Percentiles rank a stretch among this genome's conserved stretches.
Evolutionary conservation across 1,284 basidiomycete species (phyloP).

Genomic region (Microbotryum lychnidis-dioicae): DNA sequence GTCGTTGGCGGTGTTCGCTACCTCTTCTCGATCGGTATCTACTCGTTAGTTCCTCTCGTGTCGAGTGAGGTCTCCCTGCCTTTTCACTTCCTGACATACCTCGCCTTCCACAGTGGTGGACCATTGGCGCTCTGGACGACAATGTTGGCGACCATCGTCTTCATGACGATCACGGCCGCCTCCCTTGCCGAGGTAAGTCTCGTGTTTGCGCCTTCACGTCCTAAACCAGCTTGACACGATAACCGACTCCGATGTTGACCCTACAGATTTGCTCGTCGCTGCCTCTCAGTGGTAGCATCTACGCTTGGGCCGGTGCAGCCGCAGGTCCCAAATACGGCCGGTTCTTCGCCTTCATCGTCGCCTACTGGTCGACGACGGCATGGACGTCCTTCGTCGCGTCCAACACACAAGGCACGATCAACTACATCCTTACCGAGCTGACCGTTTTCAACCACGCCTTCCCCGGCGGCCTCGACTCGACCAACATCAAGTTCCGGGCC

Average conservation of each 20-base stretch:
- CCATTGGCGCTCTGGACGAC: constrained; percentile 78
- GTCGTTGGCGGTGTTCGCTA: constrained; percentile 69
- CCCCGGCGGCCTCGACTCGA: constrained; percentile 60
- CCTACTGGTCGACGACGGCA: constrained; percentile 49
- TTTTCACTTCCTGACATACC: too few relatives aligned
- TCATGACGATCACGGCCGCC: constrained; percentile 74
- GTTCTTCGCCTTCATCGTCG: constrained; percentile 71
- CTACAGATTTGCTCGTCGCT: constrained; percentile 30
- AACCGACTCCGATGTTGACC: too few relatives aligned
- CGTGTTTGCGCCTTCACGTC: constrained; percentile 69
- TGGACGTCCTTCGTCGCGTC: constrained; percentile 83
- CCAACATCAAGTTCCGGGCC: constrained; percentile 70
- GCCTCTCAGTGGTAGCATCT: constrained; percentile 66
- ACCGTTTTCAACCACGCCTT: constrained; percentile 68
- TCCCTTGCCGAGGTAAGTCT: constrained; percentile 58
- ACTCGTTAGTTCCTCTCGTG: constrained; percentile 43
- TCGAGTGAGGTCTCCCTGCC: too few relatives aligned
- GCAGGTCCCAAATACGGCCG: constrained; percentile 72
- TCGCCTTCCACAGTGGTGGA: constrained; percentile 47
- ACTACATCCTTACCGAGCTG: constrained; percentile 64
- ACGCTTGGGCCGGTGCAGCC: constrained; percentile 81
- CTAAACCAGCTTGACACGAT: constrained; percentile 35
- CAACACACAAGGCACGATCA: constrained; percentile 73
- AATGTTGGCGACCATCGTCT: constrained; percentile 65
- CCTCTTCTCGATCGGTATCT: constrained; percentile 66